Base-by-base conservation (phyloP, 129 eudicot genomes). In the Chrysanthemum seticuspe region DNA sequence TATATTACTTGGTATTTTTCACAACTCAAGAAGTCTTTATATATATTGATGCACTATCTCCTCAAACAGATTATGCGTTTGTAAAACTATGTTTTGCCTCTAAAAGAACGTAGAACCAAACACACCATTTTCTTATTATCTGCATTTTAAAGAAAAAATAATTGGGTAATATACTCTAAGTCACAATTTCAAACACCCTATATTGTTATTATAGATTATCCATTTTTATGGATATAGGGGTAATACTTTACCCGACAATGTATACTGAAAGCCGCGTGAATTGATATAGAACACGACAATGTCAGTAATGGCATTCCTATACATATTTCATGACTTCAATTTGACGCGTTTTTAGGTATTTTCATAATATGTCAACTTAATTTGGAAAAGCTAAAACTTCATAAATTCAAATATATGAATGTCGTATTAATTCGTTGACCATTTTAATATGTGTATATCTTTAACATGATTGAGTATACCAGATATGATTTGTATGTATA, bases 401-500 rank as follows among this genome's bases (percentile, higher is more conserved):
- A 56, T 67, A 62, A 61, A 62, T 44, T 78, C 71, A 40, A 40
- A 8, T 34, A 31, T 66, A 40, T 78, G 8, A 63, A 71, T 78
- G 67, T n/a, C 0, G 12, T 29, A 72, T 78, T 55, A 45, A 54
- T 78, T 78, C 51, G 31, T 78, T 62, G 66, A 52, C 65, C 64
- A 25, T 53, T 5, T 65, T 65, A 15, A 76, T 34, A 5, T 70
- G 63, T 70, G 65, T 65, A 40, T 21, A 70, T 31, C 6, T 13
- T 51, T 64, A 19, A 14, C 60, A 53, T 63, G 50, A 70, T 52
- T 23, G 62, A 14, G 73, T n/a, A 25, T 66, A 53, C 61, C 47
- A 40, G 45, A 59, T 21, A 54, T 75, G 10, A 13, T 47, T 19
- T 23, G 34, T 36, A 45, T 67, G 62, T 76, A 23, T 23, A 21